These are phyloP conservation scores for Fusarium begoniae DNA, from an alignment of 2,329 filamentous ascomycete genomes.

Conservation along the genomic window DNA sequence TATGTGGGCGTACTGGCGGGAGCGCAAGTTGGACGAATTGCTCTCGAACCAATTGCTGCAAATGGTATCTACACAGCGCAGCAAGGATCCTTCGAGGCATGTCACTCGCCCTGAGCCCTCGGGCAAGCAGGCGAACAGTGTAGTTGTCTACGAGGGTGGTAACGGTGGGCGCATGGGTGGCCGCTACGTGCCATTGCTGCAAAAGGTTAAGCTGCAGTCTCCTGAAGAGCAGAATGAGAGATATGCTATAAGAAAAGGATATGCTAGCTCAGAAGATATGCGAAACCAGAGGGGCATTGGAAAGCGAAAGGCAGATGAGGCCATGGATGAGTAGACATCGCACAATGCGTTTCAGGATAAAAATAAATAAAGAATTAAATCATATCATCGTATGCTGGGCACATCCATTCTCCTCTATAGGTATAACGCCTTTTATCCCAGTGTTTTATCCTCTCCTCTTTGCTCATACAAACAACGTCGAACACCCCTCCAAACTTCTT, in stretches of 20 bases:
- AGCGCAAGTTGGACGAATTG: slow-evolving; percentile 89
- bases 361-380: background rate
- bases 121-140: slow-evolving; percentile 39
- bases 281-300: slow-evolving; percentile 45
- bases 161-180: slow-evolving; percentile 61
- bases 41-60: slow-evolving; percentile 79
- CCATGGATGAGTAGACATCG: slow-evolving; percentile 35
- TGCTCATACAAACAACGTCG: slow-evolving; percentile 80
- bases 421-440: slow-evolving; percentile 20
- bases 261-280: slow-evolving; percentile 61
- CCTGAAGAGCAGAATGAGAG: slow-evolving; percentile 67
- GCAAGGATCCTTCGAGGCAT: slow-evolving; percentile 24
- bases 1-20: slow-evolving; percentile 85
- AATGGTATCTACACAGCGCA: slow-evolving; percentile 58
- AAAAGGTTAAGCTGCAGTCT: slow-evolving; percentile 58
- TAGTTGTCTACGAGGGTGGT: slow-evolving; percentile 63
- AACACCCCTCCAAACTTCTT: slow-evolving; percentile 89
- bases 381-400: background rate
- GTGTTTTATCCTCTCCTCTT: slow-evolving; percentile 46
- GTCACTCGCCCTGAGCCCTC: slow-evolving; percentile 18
- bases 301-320: slow-evolving; percentile 43
- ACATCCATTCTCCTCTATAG: slow-evolving; percentile 1
- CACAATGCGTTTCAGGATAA: slow-evolving; percentile 3
- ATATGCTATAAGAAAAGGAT: slow-evolving; percentile 70
- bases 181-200: slow-evolving; percentile 64